Percentiles rank a stretch among this genome's conserved stretches.
Conservation (phyloP, 2,329 filamentous ascomycete species). For the Herpotrichia juniperi region DNA sequence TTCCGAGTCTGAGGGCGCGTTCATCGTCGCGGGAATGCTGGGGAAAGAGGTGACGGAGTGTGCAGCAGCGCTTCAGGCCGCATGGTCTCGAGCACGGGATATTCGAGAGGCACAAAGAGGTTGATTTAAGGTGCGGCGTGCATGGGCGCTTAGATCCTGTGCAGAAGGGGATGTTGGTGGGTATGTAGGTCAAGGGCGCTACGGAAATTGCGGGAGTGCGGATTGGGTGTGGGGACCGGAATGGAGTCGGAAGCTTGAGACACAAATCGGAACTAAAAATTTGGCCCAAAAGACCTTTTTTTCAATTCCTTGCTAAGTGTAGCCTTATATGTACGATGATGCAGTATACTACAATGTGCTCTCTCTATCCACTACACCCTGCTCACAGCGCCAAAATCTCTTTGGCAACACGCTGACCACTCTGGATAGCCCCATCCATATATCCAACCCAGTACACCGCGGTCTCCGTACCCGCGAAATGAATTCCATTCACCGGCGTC, state of each 20-base stretch:
- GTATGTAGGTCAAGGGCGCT: background rate
- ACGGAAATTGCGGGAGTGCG: background rate
- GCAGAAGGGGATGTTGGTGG: background rate
- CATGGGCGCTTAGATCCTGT: constrained; percentile 22
- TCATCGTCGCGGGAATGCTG: constrained; percentile 2
- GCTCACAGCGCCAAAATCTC: constrained; percentile 46
- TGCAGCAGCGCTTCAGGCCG: constrained; percentile 5
- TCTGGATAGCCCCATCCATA: constrained; percentile 63
- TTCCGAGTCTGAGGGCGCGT: background rate
- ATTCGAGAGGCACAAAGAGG: background rate
- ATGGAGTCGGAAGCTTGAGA: background rate
- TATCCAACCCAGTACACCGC: constrained; percentile 62
- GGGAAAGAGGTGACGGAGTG: background rate
- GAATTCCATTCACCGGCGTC: constrained; percentile 44
- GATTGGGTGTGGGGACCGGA: background rate
- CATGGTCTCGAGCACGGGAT: background rate
- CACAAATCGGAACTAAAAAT: no score
- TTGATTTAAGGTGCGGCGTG: constrained; percentile 26
- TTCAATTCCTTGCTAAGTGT: no score
- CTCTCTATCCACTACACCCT: background rate
- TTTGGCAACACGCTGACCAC: constrained; percentile 55
- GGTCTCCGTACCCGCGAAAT: constrained; percentile 64
- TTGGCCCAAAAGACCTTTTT: no score
- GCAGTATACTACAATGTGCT: no score
- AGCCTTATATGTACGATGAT: no score